These are phyloP conservation scores for Ocimum tenuiflorum DNA, from an alignment of 257 asterid species.

Conservation along the genomic window DNA sequence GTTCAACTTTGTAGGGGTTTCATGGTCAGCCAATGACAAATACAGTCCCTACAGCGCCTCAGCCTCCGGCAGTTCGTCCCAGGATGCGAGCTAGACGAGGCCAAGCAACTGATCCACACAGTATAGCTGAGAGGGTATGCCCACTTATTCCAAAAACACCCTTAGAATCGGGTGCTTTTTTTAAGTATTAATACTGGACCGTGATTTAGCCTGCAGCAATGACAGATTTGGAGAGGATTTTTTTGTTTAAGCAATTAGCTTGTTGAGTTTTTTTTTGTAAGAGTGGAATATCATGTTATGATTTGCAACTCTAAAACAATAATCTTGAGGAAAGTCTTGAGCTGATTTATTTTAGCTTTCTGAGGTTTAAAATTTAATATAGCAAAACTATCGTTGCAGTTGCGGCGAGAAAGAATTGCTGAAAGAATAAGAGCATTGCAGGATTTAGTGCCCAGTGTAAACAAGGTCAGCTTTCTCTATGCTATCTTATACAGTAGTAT, in stretches of 20 bases:
- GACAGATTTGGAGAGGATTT: not conserved
- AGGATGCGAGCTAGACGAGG: conserved; percentile 99
- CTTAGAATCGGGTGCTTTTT: not conserved
- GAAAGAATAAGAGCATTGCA: conserved; percentile 97
- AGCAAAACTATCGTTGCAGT: conserved; percentile 27
- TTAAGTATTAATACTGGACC: not conserved
- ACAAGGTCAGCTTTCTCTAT: conserved; percentile 52
- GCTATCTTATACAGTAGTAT: not conserved
- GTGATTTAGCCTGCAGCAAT: not conserved
- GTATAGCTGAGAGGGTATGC: conserved; percentile 97
- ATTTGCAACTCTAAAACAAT: not conserved
- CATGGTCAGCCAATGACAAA: conserved; percentile 67
- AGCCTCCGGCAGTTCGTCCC: conserved; percentile 82
- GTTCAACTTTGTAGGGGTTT: conserved; percentile 48
- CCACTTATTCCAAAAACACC: not conserved
- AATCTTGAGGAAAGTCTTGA: not conserved
- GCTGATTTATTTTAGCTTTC: not conserved
- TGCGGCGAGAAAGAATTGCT: conserved; percentile 93
- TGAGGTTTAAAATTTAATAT: not conserved
- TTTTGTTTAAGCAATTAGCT: not conserved
- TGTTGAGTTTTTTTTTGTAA: conserved; percentile 5
- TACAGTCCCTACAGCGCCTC: conserved; percentile 56
- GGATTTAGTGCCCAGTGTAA: conserved; percentile 94
- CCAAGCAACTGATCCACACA: conserved; percentile 99
- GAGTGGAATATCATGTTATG: not conserved